Evolutionary conservation across 2,329 filamentous ascomycete genomes (phyloP).

Genomic region (Pseudocercospora fuligena): DNA sequence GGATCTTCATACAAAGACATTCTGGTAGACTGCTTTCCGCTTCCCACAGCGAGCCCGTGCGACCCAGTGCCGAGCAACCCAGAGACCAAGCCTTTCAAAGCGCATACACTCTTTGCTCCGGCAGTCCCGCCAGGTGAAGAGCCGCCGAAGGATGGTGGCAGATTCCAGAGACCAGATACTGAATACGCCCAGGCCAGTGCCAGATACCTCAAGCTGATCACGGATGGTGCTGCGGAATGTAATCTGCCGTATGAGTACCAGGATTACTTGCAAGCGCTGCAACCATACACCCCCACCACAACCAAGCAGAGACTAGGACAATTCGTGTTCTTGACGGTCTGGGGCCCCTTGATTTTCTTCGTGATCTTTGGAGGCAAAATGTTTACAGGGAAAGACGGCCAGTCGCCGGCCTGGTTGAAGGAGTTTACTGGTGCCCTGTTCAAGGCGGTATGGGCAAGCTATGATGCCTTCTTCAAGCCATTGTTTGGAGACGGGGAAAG

Average conservation of each 20-base stretch:
- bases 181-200: slow-evolving; percentile 80
- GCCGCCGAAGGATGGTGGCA: slow-evolving; percentile 42
- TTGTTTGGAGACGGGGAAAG: slow-evolving; percentile 88
- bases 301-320: slow-evolving; percentile 69
- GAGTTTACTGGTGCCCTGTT: slow-evolving; percentile 59
- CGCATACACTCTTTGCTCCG: slow-evolving; percentile 82
- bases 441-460: slow-evolving; percentile 64
- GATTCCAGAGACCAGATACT: slow-evolving; percentile 65
- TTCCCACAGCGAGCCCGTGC: slow-evolving; percentile 60
- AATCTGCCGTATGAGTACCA: slow-evolving; percentile 79
- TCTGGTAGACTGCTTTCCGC: slow-evolving; percentile 74
- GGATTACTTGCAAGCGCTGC: slow-evolving; percentile 70
- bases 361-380: slow-evolving; percentile 55
- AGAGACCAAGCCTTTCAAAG: slow-evolving; percentile 70
- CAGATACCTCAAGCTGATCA: slow-evolving; percentile 82
- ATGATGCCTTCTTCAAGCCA: slow-evolving; percentile 67
- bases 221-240: slow-evolving; percentile 78
- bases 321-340: slow-evolving; percentile 64
- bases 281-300: slow-evolving; percentile 72
- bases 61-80: slow-evolving; percentile 68
- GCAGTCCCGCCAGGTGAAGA: slow-evolving; percentile 37
- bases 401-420: slow-evolving; percentile 70
- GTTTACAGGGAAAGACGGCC: slow-evolving; percentile 70
- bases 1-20: slow-evolving; percentile 85
- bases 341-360: slow-evolving; percentile 62